phyloP scores from a whole-genome alignment of 176 grass and related monocot genomes.

The bread wheat (Triticum aestivum) region DNA sequence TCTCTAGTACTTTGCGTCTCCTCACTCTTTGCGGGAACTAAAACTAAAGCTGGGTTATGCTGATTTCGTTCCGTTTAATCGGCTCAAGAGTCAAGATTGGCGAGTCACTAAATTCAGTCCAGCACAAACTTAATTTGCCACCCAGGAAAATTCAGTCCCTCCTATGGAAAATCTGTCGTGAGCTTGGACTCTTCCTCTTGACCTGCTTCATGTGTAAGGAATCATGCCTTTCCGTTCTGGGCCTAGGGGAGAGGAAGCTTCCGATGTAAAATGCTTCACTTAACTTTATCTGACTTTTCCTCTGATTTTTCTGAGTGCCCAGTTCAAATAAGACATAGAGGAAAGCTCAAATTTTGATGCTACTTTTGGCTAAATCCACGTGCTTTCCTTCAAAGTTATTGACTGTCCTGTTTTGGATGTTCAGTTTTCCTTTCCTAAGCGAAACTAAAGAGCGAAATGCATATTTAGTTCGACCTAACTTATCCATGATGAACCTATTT shows the following conservation, averaged over 20 bases:
- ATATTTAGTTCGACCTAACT: background rate
- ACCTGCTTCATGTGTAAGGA: background rate
- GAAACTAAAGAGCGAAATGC: background rate
- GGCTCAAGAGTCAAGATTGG: too few species aligned
- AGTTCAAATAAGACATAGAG: background rate
- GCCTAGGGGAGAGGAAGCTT: background rate
- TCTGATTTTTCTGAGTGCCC: background rate
- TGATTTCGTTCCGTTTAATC: background rate
- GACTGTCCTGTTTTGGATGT: slow-evolving; percentile 1
- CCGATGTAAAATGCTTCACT: background rate
- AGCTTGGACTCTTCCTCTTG: background rate
- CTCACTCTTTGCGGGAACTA: background rate
- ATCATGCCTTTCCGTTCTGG: background rate
- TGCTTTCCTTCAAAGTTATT: slow-evolving; percentile 17
- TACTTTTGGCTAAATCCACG: background rate
- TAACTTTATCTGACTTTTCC: slow-evolving; percentile 20
- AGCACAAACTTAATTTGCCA: slow-evolving; percentile 3
- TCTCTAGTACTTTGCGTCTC: background rate
- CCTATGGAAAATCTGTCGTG: background rate
- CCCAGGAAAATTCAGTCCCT: background rate
- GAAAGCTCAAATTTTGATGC: slow-evolving; percentile 1
- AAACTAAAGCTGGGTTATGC: background rate
- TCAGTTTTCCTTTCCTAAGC: background rate
- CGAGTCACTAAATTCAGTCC: background rate
- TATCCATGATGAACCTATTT: background rate